Evolutionary conservation across 768 basidiomycete species (phyloP).

Genomic region (Amanita inopinata): DNA sequence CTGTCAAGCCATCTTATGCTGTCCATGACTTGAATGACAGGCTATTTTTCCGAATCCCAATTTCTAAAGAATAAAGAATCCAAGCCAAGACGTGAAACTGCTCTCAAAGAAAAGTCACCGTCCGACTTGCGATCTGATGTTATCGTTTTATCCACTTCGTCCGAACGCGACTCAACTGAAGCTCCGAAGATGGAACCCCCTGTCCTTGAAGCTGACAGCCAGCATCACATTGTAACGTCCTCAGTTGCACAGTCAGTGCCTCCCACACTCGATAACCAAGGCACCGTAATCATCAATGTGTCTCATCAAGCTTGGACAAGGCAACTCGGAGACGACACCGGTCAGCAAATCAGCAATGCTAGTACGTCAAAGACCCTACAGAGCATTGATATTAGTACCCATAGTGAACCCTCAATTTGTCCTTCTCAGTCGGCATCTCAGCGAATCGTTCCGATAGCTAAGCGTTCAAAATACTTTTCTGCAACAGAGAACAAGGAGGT

Average conservation of each 20-base stretch:
- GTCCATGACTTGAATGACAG: background rate
- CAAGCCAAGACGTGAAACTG: slow-evolving; percentile 8
- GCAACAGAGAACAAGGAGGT: background rate
- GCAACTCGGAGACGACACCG: background rate
- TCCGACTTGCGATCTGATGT: too few species aligned
- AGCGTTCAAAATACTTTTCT: slow-evolving; percentile 2
- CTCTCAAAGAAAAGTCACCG: background rate
- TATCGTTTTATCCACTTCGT: too few species aligned
- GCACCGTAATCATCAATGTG: slow-evolving; percentile 8
- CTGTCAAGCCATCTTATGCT: background rate
- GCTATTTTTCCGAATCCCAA: slow-evolving; percentile 34
- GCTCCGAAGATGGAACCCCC: too few species aligned
- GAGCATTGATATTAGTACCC: background rate
- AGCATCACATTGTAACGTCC: too few species aligned
- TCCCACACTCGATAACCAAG: background rate
- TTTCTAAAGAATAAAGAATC: too few species aligned
- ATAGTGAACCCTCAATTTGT: slow-evolving; percentile 13
- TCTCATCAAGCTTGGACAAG: slow-evolving; percentile 7
- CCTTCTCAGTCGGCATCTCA: slow-evolving; percentile 26
- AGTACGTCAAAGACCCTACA: background rate
- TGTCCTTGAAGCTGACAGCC: too few species aligned
- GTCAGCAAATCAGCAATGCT: background rate
- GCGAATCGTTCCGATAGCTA: background rate
- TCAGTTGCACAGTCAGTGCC: background rate
- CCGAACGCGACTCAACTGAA: too few species aligned